Evolutionary conservation across 345 rosid species (phyloP), one percentile per base, ranked within the genome.

Genomic region (Brassica incana): DNA sequence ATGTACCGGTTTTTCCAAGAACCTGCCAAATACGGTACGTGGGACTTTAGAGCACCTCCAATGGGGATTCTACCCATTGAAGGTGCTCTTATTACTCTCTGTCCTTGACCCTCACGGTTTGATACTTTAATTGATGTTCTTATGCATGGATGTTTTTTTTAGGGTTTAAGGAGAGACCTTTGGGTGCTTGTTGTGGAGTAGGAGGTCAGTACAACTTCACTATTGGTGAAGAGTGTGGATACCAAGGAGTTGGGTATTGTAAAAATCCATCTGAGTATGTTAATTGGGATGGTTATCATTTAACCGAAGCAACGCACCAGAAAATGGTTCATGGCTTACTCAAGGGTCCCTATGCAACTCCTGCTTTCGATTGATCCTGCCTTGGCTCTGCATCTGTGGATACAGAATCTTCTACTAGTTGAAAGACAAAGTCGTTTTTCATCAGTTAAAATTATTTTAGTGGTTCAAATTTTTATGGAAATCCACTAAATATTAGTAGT

Each of bases 251-350:
- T n/a, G 63, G 36, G 10, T 33, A 23, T 38, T 83, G 91, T 52
- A 59, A 80, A 35, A 71, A 82, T 6, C 87, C 88, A 4, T 80
- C 75, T 4, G 79, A 71, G 18, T 77, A 63, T 79, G 75, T 84
- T 14, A 86, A 78, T 65, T 88, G 91, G 88, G 90, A 87, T 27
- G 88, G 90, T 43, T 8, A 78, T 20, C 90, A 85, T 65, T 65
- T 81, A 54, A 81, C 84, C 25, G 81, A 81, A 73, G 71, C 80
- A 1, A 18, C 78, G 27, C 45, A 77, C 64, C 14, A 27, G 30
- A 59, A 36, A 64, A 77, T 77, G 29, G 78, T 76, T 43, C 56
- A 77, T 1, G 54, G 71, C 63, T 7, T 81, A 67, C 69, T 81
- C 72, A 63, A 73, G 0, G 81, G 84, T 50, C 78, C 84, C 6